A percentile compares a stretch with the other conserved stretches of the same genome.
Conservation (phyloP, 2,329 filamentous ascomycete genomes). For the Microcera coccophila region DNA sequence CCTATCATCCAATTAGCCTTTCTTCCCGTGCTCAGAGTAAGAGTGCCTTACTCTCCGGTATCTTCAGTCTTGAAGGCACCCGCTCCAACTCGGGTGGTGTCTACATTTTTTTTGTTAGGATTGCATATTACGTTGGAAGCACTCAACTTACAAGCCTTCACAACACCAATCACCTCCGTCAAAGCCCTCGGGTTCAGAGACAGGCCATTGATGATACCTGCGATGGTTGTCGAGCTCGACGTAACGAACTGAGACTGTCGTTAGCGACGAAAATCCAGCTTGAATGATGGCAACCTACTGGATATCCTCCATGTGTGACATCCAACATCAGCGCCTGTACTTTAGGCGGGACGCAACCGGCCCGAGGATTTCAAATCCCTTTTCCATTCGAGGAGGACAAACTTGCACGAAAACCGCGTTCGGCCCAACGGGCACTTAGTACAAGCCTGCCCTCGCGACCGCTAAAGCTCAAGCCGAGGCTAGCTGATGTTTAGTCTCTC, state of each 20-base stretch:
- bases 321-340: no score
- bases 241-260: background rate
- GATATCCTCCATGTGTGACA: background rate
- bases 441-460: no score
- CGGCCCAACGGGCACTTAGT: no score
- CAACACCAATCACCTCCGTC: slow-evolving; percentile 3
- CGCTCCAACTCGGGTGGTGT: slow-evolving; percentile 58
- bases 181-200: slow-evolving; percentile 2
- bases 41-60: slow-evolving; percentile 26
- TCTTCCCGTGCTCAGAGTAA: no score
- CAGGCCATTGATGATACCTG: slow-evolving; percentile 5
- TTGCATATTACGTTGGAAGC: background rate
- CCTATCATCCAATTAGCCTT: slow-evolving; percentile 34
- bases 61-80: slow-evolving; percentile 63
- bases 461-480: no score
- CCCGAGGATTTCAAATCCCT: no score
- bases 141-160: background rate
- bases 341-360: no score
- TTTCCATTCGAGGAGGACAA: no score
- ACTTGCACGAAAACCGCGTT: no score
- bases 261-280: background rate
- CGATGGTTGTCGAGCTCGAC: background rate
- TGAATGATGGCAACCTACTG: background rate
- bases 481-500: no score
- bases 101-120: no score